Base-by-base conservation (phyloP, 306 rosid genomes). In the Dryas drummondii region DNA sequence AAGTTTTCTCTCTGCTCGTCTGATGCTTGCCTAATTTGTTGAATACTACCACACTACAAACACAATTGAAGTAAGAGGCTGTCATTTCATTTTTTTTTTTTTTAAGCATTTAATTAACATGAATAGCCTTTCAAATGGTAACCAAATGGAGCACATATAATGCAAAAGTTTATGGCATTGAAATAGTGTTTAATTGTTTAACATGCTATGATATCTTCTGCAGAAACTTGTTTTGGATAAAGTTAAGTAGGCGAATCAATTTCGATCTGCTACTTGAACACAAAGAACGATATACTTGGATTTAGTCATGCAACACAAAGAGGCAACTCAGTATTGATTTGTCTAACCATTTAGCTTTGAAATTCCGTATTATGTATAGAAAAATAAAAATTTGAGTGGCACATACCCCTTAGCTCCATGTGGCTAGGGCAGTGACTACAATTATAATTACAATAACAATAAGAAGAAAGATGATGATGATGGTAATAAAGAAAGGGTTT, bases 41-140 rank as follows among this genome's bases (percentile, higher is more conserved):
- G 76, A 8, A 67, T 2, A 7, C 70, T 69, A 59, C 71, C 82
- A 70, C 71, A 81, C 90, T 87, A 84, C 84, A 82, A 44, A 1
- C 1, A 19, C 54, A 22, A 4, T 9, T 27, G 26, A 37, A 44
- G 49, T 0, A 53, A 4, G 52, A 37, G 50, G 48, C 8, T 17
- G 15, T 53, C 13, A 45, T 16, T 22, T 32, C 13, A 45, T 16
- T 22, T 32, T 5, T 46, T 46, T 46, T 46, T 46, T 5, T 6
- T 8, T 46, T 46, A 46, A 46, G 49, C 8, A 46, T 46, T 46
- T 32, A 32, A 46, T 5, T 46, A 46, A 5, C 49, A 46, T 46
- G 49, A 32, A 32, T 32, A 32, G 37, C 37, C 37, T 32, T 32
- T 32, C 37, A 32, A 32, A 32, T 32, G 37, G 37, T 32, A 32